Conservation (phyloP, 768 basidiomycete species). For the Daedaleopsis sinensis region DNA sequence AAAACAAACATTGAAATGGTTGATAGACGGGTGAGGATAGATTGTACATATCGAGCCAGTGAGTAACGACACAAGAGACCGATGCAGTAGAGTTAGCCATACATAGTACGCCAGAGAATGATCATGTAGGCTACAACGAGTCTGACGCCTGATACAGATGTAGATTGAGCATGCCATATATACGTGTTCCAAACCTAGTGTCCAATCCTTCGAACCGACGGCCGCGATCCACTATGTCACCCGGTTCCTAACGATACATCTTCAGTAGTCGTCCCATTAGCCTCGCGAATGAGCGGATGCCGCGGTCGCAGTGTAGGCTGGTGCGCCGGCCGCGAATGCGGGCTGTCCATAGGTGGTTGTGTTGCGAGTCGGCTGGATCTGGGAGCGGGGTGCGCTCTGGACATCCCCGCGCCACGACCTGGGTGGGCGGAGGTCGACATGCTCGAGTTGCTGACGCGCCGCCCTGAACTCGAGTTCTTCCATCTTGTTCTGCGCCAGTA, state of each 20-base stretch:
- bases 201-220: conserved; percentile 5
- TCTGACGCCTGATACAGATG: conserved; percentile 23
- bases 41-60: conserved; percentile 7
- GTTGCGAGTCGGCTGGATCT: conserved; percentile 9
- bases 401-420: conserved; percentile 65
- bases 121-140: conserved; percentile 17
- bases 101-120: conserved; percentile 12
- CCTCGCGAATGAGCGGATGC: conserved; percentile 22
- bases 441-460: conserved; percentile 75
- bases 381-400: conserved; percentile 24
- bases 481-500: conserved; percentile 77
- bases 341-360: conserved; percentile 14
- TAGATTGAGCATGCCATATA: conserved; percentile 17
- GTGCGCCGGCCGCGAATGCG: conserved; percentile 12
- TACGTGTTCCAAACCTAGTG: conserved; percentile 15
- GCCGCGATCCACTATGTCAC: not conserved
- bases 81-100: conserved; percentile 18
- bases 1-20: no score
- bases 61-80: conserved; percentile 10
- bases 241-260: conserved; percentile 1
- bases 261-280: conserved; percentile 1
- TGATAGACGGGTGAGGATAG: not conserved
- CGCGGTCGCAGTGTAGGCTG: conserved; percentile 1
- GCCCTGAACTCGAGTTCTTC: conserved; percentile 84
- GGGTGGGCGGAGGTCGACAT: conserved; percentile 75